Conservation (phyloP, 345 rosid genomes). For the Balakata baccata region DNA sequence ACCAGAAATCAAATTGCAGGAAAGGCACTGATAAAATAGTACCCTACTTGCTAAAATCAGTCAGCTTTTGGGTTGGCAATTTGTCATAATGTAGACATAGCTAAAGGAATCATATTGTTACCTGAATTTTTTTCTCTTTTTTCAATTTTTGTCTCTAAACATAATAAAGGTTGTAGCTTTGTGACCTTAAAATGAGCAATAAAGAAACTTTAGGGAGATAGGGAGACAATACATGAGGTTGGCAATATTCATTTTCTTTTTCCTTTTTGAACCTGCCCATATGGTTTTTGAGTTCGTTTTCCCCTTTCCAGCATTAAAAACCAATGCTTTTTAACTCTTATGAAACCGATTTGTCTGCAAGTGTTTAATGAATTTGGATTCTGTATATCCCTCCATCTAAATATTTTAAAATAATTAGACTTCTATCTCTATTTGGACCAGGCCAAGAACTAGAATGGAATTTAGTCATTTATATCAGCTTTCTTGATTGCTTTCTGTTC, state of each 20-base stretch:
- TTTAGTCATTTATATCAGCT: too few species aligned
- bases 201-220: slow-evolving; percentile 23
- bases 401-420: too few species aligned
- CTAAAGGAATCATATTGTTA: slow-evolving; percentile 9
- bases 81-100: slow-evolving; percentile 26
- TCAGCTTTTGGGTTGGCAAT: slow-evolving; percentile 31
- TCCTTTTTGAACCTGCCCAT: not conserved
- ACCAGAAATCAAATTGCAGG: not conserved
- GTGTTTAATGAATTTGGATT: slow-evolving; percentile 36
- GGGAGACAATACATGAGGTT: not conserved
- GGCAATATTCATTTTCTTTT: too few species aligned
- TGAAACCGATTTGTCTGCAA: slow-evolving; percentile 40
- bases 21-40: not conserved
- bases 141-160: slow-evolving; percentile 10
- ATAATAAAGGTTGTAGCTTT: slow-evolving; percentile 9
- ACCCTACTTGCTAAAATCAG: too few species aligned
- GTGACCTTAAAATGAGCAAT: slow-evolving; percentile 22
- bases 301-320: slow-evolving; percentile 31
- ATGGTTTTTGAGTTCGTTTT: not conserved
- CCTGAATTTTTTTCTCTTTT: too few species aligned
- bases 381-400: slow-evolving; percentile 15
- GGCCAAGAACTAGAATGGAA: too few species aligned
- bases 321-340: slow-evolving; percentile 21
- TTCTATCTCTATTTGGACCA: too few species aligned
- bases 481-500: too few species aligned